These are phyloP conservation scores for Ascoidea asiatica DNA, from an alignment of 805 yeast species.

Conservation along the genomic window DNA sequence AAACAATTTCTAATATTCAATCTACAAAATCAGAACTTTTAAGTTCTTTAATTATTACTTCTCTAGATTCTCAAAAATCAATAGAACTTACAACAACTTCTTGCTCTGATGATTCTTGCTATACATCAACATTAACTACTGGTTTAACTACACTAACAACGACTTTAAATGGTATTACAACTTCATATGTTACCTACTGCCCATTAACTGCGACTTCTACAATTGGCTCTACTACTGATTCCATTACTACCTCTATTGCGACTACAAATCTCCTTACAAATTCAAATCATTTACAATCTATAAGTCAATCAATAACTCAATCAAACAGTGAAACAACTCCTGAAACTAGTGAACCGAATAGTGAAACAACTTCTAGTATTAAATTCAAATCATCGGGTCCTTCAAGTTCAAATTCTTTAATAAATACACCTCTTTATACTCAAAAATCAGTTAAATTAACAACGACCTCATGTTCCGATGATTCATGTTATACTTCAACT, in stretches of 20 bases:
- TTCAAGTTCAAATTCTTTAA: too few species aligned
- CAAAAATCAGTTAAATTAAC: too few species aligned
- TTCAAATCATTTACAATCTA: background rate
- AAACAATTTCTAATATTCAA: too few species aligned
- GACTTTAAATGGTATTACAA: background rate
- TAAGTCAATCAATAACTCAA: background rate
- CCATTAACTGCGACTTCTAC: background rate
- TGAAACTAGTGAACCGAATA: background rate
- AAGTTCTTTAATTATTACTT: constrained; percentile 10
- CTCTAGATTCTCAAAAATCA: background rate
- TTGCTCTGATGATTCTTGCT: background rate
- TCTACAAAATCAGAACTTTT: too few species aligned
- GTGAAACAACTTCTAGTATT: background rate
- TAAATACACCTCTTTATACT: too few species aligned
- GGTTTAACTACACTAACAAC: background rate
- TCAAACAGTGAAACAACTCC: background rate
- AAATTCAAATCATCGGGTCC: too few species aligned
- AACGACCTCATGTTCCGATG: background rate
- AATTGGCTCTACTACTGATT: background rate
- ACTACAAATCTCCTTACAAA: background rate
- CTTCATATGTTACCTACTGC: constrained; percentile 1
- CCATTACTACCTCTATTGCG: background rate
- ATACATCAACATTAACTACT: background rate
- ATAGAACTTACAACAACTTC: background rate
- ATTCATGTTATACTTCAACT: background rate